These are phyloP conservation scores for Houttuynia cordata DNA, from an alignment of 164 flowering plant species.

Conservation along the genomic window DNA sequence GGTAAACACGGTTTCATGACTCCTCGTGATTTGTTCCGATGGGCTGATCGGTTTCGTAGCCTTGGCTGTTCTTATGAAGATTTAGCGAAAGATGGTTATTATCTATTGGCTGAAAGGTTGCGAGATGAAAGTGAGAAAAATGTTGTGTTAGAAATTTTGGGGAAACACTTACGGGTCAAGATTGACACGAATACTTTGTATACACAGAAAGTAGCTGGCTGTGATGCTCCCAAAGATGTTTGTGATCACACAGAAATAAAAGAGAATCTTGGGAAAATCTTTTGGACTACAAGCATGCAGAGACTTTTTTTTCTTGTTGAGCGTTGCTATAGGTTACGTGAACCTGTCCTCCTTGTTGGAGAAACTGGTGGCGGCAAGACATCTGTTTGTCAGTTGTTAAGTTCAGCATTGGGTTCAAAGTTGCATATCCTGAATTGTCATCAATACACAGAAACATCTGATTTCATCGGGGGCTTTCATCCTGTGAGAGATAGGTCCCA, in stretches of 20 bases:
- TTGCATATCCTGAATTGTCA: conserved; percentile 89
- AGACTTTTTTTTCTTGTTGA: conserved; percentile 72
- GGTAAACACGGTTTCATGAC: conserved; percentile 98
- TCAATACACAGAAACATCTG: conserved; percentile 91
- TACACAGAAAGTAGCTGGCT: conserved; percentile 25
- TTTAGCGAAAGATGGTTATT: conserved; percentile 81
- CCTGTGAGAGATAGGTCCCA: conserved; percentile 78
- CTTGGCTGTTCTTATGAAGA: conserved; percentile 58
- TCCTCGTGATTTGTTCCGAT: conserved; percentile 88
- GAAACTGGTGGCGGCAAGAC: conserved; percentile 99
- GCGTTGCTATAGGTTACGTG: conserved; percentile 68
- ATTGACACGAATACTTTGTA: conserved; percentile 40
- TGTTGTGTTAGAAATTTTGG: conserved; percentile 60
- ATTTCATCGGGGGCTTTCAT: conserved; percentile 93
- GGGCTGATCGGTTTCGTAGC: conserved; percentile 72
- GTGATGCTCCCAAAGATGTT: conserved; percentile 1
- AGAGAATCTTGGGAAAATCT: conserved; percentile 25
- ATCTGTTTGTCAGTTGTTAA: conserved; percentile 78
- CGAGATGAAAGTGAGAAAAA: conserved; percentile 64
- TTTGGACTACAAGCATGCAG: conserved; percentile 67
- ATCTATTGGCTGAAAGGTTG: conserved; percentile 73
- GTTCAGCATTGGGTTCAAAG: conserved; percentile 31
- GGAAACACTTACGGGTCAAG: conserved; percentile 45
- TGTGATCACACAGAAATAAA: conserved; percentile 6
- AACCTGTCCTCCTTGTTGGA: conserved; percentile 98